A percentile compares a stretch with the other conserved stretches of the same genome.
Evolutionary conservation across 768 basidiomycete species (phyloP).

Genomic region (Rhizopogon vinicolor): DNA sequence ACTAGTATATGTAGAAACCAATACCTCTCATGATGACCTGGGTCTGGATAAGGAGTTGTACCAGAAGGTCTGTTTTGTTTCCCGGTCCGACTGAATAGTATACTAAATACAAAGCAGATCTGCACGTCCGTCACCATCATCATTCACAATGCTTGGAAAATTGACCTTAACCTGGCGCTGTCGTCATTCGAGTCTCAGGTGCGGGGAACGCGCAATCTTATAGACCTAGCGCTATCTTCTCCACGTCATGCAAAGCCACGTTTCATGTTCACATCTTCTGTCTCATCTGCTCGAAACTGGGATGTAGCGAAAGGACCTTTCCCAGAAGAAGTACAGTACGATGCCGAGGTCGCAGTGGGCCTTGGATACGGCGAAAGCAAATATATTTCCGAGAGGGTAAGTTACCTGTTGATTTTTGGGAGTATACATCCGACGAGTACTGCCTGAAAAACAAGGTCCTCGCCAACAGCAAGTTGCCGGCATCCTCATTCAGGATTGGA

Average conservation of each 20-base stretch:
- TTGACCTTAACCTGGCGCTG: constrained; percentile 48
- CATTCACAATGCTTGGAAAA: constrained; percentile 44
- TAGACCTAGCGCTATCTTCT: constrained; percentile 36
- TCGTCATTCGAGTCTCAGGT: constrained; percentile 49
- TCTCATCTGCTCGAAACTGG: constrained; percentile 21
- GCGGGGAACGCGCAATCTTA: constrained; percentile 39
- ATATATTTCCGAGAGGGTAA: no score
- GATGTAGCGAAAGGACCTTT: constrained; percentile 11
- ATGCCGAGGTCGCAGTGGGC: constrained; percentile 24
- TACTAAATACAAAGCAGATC: constrained; percentile 29
- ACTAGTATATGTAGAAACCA: constrained; percentile 31
- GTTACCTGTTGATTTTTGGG: no score
- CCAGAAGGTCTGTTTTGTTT: constrained; percentile 15
- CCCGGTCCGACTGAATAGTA: constrained; percentile 13
- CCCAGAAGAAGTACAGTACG: constrained; percentile 26
- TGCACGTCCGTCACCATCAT: constrained; percentile 28
- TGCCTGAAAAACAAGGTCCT: no score
- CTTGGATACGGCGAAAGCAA: no score
- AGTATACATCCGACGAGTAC: no score
- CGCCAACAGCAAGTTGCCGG: no score
- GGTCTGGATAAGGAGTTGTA: constrained; percentile 21
- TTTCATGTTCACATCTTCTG: constrained; percentile 37
- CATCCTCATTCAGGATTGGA: no score
- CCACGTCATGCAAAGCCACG: constrained; percentile 20
- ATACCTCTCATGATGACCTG: constrained; percentile 18